Evolutionary conservation across 2,329 filamentous ascomycete species (phyloP).

Genomic region (Monosporascus ibericus): DNA sequence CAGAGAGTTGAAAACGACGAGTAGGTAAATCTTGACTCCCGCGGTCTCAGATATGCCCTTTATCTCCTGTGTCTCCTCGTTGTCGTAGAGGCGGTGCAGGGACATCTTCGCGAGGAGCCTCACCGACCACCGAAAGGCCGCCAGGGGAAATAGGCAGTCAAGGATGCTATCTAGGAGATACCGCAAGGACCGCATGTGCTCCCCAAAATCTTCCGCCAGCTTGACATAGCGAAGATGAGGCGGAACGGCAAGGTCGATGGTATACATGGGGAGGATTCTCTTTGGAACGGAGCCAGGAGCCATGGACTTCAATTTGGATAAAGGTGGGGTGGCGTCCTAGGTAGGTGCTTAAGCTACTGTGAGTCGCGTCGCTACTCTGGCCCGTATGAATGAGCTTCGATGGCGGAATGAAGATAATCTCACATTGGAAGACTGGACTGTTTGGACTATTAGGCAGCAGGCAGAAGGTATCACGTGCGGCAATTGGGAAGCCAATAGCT

Average conservation of each 20-base stretch:
- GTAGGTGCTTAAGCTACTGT: neutral
- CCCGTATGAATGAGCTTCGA: no score
- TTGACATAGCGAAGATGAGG: constrained; percentile 45
- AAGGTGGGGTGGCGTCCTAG: neutral
- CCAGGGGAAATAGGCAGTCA: constrained; percentile 13
- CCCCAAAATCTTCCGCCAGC: constrained; percentile 39
- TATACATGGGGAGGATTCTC: constrained; percentile 12
- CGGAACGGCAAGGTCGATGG: constrained; percentile 48
- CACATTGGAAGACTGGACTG: no score
- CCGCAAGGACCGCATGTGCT: constrained; percentile 35
- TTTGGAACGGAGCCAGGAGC: neutral
- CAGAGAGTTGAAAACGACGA: constrained; percentile 57
- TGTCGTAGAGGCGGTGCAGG: constrained; percentile 42
- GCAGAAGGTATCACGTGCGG: no score
- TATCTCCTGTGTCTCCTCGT: constrained; percentile 57
- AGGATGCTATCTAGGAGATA: constrained; percentile 47
- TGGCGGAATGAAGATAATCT: no score
- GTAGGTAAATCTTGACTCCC: constrained; percentile 49
- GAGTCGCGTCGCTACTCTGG: no score
- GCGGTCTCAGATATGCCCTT: constrained; percentile 46
- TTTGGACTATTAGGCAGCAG: no score
- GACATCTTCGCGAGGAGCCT: constrained; percentile 35
- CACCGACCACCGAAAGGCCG: constrained; percentile 18
- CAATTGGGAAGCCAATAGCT: no score
- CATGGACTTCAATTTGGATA: neutral